These are phyloP conservation scores for Salvia rosmarinus DNA, from an alignment of 257 asterid species.

Conservation along the genomic window DNA sequence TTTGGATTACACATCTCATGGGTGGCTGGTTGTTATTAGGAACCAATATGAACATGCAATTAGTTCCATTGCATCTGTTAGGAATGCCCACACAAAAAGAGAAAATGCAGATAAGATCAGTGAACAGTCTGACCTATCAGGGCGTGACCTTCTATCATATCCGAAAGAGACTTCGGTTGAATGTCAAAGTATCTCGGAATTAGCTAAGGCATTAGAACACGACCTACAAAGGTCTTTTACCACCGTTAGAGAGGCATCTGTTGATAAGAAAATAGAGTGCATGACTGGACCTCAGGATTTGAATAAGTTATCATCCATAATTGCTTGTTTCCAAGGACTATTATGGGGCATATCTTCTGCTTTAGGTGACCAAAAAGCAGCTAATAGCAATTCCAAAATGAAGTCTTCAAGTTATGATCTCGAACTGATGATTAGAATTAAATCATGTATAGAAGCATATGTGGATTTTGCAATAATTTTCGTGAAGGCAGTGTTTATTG, in stretches of 20 bases:
- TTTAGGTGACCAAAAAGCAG: constrained; percentile 41
- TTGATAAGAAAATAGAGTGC: constrained; percentile 41
- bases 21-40: constrained; percentile 53
- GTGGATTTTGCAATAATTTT: constrained; percentile 44
- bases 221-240: constrained; percentile 47
- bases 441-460: constrained; percentile 48
- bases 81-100: constrained; percentile 43
- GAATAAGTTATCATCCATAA: constrained; percentile 52
- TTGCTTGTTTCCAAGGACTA: constrained; percentile 75
- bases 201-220: constrained; percentile 55
- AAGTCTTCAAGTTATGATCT: constrained; percentile 44
- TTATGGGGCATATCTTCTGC: constrained; percentile 73
- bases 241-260: constrained; percentile 36
- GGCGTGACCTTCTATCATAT: constrained; percentile 32
- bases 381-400: constrained; percentile 36
- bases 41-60: constrained; percentile 48
- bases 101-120: constrained; percentile 34
- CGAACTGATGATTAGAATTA: constrained; percentile 49
- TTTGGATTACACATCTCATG: constrained; percentile 70
- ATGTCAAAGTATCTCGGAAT: constrained; percentile 46
- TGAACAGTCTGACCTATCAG: constrained; percentile 41
- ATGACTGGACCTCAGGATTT: constrained; percentile 44
- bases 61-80: constrained; percentile 38
- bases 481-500: constrained; percentile 53
- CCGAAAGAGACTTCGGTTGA: constrained; percentile 39